Percentiles rank a stretch among this genome's conserved stretches.
Conservation (phyloP, 306 rosid genomes). For the Dryas alaskensis region DNA sequence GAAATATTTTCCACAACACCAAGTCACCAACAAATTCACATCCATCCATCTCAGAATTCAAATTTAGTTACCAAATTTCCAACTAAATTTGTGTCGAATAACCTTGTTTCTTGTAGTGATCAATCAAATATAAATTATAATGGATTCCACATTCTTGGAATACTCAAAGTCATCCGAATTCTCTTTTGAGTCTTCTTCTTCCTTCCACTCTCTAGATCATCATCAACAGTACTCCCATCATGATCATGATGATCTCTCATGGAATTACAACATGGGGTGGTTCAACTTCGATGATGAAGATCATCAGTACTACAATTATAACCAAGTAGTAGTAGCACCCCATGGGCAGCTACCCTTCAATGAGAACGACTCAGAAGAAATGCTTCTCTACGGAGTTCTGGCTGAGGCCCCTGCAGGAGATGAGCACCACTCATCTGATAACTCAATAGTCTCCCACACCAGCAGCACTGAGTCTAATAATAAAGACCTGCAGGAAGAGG, state of each 20-base stretch:
- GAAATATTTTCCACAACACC: background rate
- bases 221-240: no score
- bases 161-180: constrained; percentile 19
- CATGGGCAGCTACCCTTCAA: constrained; percentile 48
- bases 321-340: background rate
- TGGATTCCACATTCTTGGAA: constrained; percentile 22
- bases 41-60: no score
- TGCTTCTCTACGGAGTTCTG: constrained; percentile 49
- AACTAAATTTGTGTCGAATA: no score
- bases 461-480: background rate
- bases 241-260: constrained; percentile 4
- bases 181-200: constrained; percentile 19
- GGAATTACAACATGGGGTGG: background rate
- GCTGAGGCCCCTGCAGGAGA: constrained; percentile 19
- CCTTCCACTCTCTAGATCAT: constrained; percentile 16
- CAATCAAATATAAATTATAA: no score
- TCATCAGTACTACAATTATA: background rate
- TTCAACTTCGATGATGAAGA: background rate
- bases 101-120: no score
- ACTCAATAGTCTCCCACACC: background rate
- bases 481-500: constrained; percentile 31
- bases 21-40: background rate
- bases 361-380: constrained; percentile 55
- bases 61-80: no score
- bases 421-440: background rate